Base-by-base conservation (phyloP, 1,139 yeast species). In the Blastobotrys illinoisensis region DNA sequence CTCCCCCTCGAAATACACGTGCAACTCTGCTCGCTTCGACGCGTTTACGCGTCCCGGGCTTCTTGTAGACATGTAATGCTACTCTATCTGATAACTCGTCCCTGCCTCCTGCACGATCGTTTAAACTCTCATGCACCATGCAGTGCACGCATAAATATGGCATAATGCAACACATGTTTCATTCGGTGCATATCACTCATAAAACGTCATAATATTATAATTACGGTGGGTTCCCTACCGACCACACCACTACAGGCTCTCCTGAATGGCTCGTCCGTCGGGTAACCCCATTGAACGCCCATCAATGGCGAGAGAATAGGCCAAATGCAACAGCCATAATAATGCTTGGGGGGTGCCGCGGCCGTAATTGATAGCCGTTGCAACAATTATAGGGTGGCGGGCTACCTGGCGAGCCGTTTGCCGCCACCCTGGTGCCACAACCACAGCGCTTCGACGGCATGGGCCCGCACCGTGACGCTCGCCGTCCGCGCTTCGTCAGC, bases 361-460 rank as follows among this genome's bases (percentile, higher is more conserved):
- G n/a, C n/a, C n/a, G n/a, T n/a, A n/a, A n/a, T n/a, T n/a, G n/a
- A n/a, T n/a, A n/a, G n/a, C n/a, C n/a, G n/a, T n/a, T n/a, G n/a
- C n/a, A n/a, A n/a, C n/a, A n/a, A n/a, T n/a, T n/a, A n/a, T n/a
- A n/a, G n/a, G n/a, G 6, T 21, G 23, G 23, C 6, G 23, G 23
- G 23, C 11, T 26, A 48, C 4, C n/a, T 19, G 19, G 51, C 51
- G 44, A 13, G 23, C 20, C 47, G 20, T 14, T 24, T 26, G 9
- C 47, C 54, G 14, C 56, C 56, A 16, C 54, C 90, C 64, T 84
- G 80, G 63, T 79, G 84, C 93, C 96, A 89, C 53, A 91, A 74
- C 97, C 98, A 93, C 47, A 93, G 76, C 0, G 98, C 97, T 62
- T 93, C 99, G 20, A 88, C 79, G 1, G 98, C 97, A 66, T 90